Evolutionary conservation across 495 filamentous ascomycete species (phyloP), one percentile per base, ranked within the genome.

Genomic region (Penicillium desertorum): DNA sequence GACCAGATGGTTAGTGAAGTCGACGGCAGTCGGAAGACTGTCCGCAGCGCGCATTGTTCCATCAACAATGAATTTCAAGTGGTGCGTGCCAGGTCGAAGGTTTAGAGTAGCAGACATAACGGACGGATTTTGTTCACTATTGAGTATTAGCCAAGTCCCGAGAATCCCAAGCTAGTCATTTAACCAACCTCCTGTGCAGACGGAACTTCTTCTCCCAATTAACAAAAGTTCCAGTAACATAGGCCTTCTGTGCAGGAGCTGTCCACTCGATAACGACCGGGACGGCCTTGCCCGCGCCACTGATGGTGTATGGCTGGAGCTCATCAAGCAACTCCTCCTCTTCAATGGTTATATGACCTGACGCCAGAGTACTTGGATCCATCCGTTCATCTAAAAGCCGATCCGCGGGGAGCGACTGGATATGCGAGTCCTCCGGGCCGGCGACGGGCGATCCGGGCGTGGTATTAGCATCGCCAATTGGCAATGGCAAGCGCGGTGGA

Each of bases 151-250:
- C 30, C 37, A 17, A 30, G n/a, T 46, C 14, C 4, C 10, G 2
- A 11, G 8, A 52, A 39, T 23, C 42, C 23, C 39, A 45, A 22
- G 5, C 0, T 5, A 9, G 22, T 25, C 14, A 41, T 3, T 8
- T 14, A 5, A 58, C 70, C 64, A 81, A 96, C 92, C 86, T 86
- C 78, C 82, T 87, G 69, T 90, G 85, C 67, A 98, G 75, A 50
- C 86, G 84, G 62, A 88, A 92, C 70, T 97, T 97, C 72, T 89
- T 86, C 69, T 91, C 89, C 94, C 94, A 98, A 64, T 89, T 86
- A 54, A 92, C 92, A 66, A 97, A 96, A 19, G 95, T 98, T 59
- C 94, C 94, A 1, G 95, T 98, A 37, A 98, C 90, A 70, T 95
- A 98, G 55, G 98, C 86, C 75, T 90, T 94, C 53, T 95, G 83